phyloP scores from a whole-genome alignment of 2,329 filamentous ascomycete genomes.

The Verticillium isaacii region DNA sequence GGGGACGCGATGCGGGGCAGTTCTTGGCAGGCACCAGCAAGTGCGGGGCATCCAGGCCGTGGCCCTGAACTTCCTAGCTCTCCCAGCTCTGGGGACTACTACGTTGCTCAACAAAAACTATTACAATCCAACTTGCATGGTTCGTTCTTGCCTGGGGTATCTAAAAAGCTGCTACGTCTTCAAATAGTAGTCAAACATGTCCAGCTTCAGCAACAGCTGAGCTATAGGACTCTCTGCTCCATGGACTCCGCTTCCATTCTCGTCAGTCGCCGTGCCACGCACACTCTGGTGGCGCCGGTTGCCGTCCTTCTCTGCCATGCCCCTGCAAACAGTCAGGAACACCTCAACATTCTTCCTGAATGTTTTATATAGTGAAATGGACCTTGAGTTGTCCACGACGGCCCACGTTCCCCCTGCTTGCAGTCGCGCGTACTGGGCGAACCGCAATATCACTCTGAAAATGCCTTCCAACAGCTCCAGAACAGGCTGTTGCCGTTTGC shows the following conservation, averaged over 20 bases:
- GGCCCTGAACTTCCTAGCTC: neutral
- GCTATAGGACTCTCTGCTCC: constrained; percentile 58
- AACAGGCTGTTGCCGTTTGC: constrained; percentile 70
- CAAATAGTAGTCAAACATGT: constrained; percentile 65
- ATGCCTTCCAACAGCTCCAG: constrained; percentile 72
- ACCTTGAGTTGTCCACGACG: constrained; percentile 19
- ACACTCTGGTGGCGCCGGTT: constrained; percentile 23
- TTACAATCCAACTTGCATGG: neutral
- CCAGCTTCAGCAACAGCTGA: constrained; percentile 63
- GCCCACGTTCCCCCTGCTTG: constrained; percentile 30
- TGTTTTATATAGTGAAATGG: constrained; percentile 49
- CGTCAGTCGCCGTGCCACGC: constrained; percentile 21
- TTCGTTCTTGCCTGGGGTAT: neutral
- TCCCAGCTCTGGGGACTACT: no score
- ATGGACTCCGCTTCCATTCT: constrained; percentile 20
- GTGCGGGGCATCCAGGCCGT: neutral
- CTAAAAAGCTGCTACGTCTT: constrained; percentile 10
- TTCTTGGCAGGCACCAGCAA: neutral
- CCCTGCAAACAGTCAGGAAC: constrained; percentile 69
- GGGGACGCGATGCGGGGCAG: constrained; percentile 27
- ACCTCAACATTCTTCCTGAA: constrained; percentile 70
- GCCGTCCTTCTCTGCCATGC: constrained; percentile 58
- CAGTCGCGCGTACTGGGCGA: constrained; percentile 51
- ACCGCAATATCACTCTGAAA: constrained; percentile 66
- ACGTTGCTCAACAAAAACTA: neutral